A percentile compares a stretch with the other conserved stretches of the same genome.
phyloP scores from a whole-genome alignment of 2,329 filamentous ascomycete species.

The Orbilia blumenaviensis region DNA sequence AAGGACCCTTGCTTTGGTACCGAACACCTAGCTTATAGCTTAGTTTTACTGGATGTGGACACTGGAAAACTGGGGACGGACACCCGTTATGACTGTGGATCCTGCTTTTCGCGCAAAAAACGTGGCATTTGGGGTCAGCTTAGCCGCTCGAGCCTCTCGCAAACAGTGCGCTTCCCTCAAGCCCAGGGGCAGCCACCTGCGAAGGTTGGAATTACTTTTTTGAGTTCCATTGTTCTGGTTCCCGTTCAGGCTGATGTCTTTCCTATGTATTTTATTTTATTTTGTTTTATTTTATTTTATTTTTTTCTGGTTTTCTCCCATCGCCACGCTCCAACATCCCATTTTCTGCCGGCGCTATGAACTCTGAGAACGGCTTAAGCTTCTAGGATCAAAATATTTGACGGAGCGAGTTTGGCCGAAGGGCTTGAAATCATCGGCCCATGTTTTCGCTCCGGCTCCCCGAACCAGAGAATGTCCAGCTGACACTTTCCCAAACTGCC shows the following conservation, averaged over 20 bases:
- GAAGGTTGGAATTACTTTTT: constrained; percentile 34
- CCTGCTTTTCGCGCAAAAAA: constrained; percentile 47
- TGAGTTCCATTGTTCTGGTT: constrained; percentile 46
- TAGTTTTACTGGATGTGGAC: constrained; percentile 20
- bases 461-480: constrained; percentile 40
- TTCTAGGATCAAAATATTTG: constrained; percentile 4
- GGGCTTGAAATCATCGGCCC: constrained; percentile 15
- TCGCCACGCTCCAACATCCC: constrained; percentile 7
- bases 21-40: constrained; percentile 46
- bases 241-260: constrained; percentile 50
- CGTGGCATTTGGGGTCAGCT: constrained; percentile 50
- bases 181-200: constrained; percentile 18
- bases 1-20: constrained; percentile 39
- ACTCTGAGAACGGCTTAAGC: constrained; percentile 7
- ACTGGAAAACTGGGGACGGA: constrained; percentile 49
- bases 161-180: constrained; percentile 26
- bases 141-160: constrained; percentile 47
- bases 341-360: constrained; percentile 44
- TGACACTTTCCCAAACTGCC: constrained; percentile 44
- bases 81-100: constrained; percentile 50
- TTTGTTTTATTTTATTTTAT: constrained; percentile 40
- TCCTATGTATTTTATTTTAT: constrained; percentile 17
- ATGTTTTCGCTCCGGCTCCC: constrained; percentile 38
- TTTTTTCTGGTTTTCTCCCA: constrained; percentile 2
- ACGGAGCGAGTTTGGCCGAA: constrained; percentile 50